Evolutionary conservation across 2,329 filamentous ascomycete genomes (phyloP).

Genomic region (Hymenoscyphus scutula): DNA sequence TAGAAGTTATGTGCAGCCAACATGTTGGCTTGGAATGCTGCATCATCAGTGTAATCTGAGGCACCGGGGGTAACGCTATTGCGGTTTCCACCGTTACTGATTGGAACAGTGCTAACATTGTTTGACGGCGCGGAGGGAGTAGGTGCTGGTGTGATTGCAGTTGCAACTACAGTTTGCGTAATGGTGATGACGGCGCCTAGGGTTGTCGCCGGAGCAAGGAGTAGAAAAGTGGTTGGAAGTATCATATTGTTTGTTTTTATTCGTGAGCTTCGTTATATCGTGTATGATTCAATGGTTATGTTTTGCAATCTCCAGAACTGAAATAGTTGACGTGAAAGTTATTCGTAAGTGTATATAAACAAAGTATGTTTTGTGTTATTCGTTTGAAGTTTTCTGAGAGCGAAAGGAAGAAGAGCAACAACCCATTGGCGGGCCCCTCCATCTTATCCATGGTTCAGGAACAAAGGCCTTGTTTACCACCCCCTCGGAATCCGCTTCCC

Average conservation of each 20-base stretch:
- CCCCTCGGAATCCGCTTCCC: neutral
- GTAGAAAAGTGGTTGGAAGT: neutral
- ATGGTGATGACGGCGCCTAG: neutral
- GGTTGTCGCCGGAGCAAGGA: neutral
- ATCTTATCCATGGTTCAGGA: neutral
- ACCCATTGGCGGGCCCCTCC: neutral
- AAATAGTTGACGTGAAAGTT: neutral
- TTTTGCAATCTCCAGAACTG: slow-evolving; percentile 1
- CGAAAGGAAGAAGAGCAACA: neutral
- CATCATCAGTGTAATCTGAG: slow-evolving; percentile 43
- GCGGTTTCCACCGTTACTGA: neutral
- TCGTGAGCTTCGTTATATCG: neutral
- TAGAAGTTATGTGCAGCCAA: slow-evolving; percentile 67
- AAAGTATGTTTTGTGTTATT: neutral
- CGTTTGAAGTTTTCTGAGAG: neutral
- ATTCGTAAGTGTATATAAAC: neutral
- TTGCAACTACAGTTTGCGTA: neutral
- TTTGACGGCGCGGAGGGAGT: neutral
- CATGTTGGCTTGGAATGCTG: slow-evolving; percentile 48
- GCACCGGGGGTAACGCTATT: slow-evolving; percentile 37
- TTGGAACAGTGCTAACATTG: neutral
- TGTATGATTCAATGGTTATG: neutral
- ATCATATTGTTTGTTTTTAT: neutral
- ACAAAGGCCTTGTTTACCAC: neutral
- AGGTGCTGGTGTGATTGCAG: neutral